Base-by-base conservation (phyloP, 2,329 filamentous ascomycete species). In the Xylogone sp. region DNA sequence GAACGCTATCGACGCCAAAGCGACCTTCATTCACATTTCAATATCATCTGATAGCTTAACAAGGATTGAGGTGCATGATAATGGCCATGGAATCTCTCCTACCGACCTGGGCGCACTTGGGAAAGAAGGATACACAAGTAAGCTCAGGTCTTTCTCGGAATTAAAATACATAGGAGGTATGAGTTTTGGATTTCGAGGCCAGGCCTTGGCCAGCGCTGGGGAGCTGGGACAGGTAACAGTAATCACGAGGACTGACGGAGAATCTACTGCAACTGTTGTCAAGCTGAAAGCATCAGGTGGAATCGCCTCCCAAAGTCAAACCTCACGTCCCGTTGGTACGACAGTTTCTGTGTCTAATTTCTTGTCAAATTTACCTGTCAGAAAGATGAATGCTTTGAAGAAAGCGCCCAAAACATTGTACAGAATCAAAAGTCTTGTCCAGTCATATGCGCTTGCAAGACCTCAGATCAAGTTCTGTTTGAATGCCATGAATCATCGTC, bases 151-250 rank as follows among this genome's bases (percentile, higher is more conserved):
- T n/a, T 80, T 87, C 52, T 75, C 81, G 0, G 85, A 91, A 46
- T 70, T 91, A 34, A 73, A 70, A 47, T 65, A 62, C 1, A 69
- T 84, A 19, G 82, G 79, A 7, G 77, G 79, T 1, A 73, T 70
- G 43, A 84, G 77, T 27, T 75, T 92, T n/a, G 88, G 88, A 2
- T 93, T 92, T 62, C 80, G 88, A 31, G 88, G 88, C 19, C 82
- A 90, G 62, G 87, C 87, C 16, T 70, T 93, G 53, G 85, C 87
- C 39, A 84, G 82, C 65, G 76, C 78, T 53, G 84, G 81, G 53
- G 75, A 78, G 42, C 64, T 89, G 52, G 82, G 81, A 34, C 72
- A 75, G 3, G 69, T 91, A 43, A 71, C 69, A 7, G 70, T 91
- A 47, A 86, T 76, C 13, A 91, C 88, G 3, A 79, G 81, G 55